Conservation (phyloP, 129 eudicot species). For the Tanacetum coccineum region DNA sequence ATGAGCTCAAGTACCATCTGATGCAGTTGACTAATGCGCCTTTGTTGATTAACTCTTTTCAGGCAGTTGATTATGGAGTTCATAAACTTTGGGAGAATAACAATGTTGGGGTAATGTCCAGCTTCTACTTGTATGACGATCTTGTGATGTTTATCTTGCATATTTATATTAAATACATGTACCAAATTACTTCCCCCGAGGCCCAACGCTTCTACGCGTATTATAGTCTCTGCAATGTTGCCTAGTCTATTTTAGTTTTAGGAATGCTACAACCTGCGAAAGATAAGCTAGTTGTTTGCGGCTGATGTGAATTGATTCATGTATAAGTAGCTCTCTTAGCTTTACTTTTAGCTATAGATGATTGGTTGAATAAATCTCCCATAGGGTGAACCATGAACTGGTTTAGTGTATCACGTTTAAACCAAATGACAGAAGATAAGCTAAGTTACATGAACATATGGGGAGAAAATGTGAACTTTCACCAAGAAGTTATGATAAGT, state of each 20-base stretch:
- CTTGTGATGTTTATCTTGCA: neutral
- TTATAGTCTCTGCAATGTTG: neutral
- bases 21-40: neutral
- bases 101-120: constrained; percentile 65
- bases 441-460: too few relatives aligned
- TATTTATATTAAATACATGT: neutral
- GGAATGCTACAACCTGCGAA: neutral
- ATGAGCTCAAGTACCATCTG: neutral
- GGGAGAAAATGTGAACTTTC: too few relatives aligned
- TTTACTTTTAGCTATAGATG: neutral
- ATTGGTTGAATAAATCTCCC: neutral
- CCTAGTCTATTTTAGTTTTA: neutral
- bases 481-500: neutral
- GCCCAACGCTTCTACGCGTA: neutral
- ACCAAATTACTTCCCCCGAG: neutral
- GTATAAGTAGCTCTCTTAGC: neutral
- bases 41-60: constrained; percentile 26
- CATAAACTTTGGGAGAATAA: constrained; percentile 63
- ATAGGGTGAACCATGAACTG: too few relatives aligned
- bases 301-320: neutral
- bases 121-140: constrained; percentile 3
- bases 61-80: constrained; percentile 86
- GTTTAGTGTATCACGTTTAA: too few relatives aligned
- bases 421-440: neutral
- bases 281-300: constrained; percentile 3